Evolutionary conservation across 176 grass and related monocot genomes (phyloP), one percentile per base, ranked within the genome.

Genomic region (Oryza meridionalis): DNA sequence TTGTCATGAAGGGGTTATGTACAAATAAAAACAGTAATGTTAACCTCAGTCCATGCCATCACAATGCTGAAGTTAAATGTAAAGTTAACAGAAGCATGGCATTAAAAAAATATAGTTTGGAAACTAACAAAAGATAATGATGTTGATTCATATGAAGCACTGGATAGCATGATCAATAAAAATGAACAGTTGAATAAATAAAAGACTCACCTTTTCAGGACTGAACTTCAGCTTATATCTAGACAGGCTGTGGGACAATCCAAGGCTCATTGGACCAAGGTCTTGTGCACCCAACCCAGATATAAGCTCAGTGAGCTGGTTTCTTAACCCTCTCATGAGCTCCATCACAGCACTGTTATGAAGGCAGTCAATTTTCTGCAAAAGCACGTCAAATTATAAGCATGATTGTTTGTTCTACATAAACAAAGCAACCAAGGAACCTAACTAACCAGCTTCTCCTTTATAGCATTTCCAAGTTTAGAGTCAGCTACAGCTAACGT

Each of bases 191-290:
- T 12, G 26, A 4, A 38, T 8, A 13, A 9, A 67, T 69, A 85
- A 11, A 38, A 75, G 31, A 67, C 44, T 91, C 26, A 93, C 95
- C 87, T 95, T 97, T 73, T 97, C 95, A 35, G 95, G 92, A 63
- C 92, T 97, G 88, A 97, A 97, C 88, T 98, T 98, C 51, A 98
- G 84, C 74, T 98, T 93, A 88, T 95, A 92, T 70, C 96, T 92
- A 74, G 92, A 98, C 80, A 98, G 86, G 82, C 95, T 98, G 62
- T 97, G 95, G 25, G 92, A 97, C 44, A 97, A 83, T 11, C 95
- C 92, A 69, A 97, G 77, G 70, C 95, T 94, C 90, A 97, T 97
- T 47, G 95, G 90, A 87, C 90, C 90, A 63, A 97, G 84, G 79
- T 97, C 92, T 82, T 94, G 95, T 67, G 84, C 69, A 29, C 88